Conservation (phyloP, 306 rosid genomes). For the Quercus cerris region DNA sequence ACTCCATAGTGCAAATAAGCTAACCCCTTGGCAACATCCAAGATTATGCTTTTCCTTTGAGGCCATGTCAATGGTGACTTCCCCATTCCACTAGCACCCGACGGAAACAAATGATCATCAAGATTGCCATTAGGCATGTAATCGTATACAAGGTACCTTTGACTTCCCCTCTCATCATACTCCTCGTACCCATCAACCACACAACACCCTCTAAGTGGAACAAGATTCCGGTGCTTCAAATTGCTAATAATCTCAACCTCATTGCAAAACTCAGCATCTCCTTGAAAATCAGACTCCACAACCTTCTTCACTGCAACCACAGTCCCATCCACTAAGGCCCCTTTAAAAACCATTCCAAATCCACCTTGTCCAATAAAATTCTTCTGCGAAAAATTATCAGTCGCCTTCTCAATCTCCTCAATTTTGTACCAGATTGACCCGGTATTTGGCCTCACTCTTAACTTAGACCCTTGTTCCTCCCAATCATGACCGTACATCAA, state of each 20-base stretch:
- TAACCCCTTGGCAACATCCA: slow-evolving; percentile 91
- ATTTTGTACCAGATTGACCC: slow-evolving; percentile 90
- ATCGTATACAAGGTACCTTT: slow-evolving; percentile 80
- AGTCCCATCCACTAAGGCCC: slow-evolving; percentile 65
- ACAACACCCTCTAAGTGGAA: slow-evolving; percentile 92
- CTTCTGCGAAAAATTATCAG: slow-evolving; percentile 63
- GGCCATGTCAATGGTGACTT: slow-evolving; percentile 81
- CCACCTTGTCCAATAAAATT: slow-evolving; percentile 93
- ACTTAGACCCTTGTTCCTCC: slow-evolving; percentile 64
- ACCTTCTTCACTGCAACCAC: slow-evolving; percentile 79
- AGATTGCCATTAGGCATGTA: slow-evolving; percentile 96
- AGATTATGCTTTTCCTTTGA: slow-evolving; percentile 72
- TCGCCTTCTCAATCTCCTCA: slow-evolving; percentile 85
- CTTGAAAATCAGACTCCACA: slow-evolving; percentile 84
- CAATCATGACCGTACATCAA: slow-evolving; percentile 43
- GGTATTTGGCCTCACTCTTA: slow-evolving; percentile 74
- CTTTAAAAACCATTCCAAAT: slow-evolving; percentile 83
- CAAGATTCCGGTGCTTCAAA: slow-evolving; percentile 83
- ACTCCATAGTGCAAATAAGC: slow-evolving; percentile 93
- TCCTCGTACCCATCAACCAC: slow-evolving; percentile 55
- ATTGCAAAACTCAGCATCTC: slow-evolving; percentile 80
- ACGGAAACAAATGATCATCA: slow-evolving; percentile 60
- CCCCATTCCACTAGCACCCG: slow-evolving; percentile 26
- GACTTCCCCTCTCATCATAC: slow-evolving; percentile 46
- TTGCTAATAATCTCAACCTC: slow-evolving; percentile 97